phyloP scores from a whole-genome alignment of 1,139 yeast genomes.

The Geotrichum bryndzae region DNA sequence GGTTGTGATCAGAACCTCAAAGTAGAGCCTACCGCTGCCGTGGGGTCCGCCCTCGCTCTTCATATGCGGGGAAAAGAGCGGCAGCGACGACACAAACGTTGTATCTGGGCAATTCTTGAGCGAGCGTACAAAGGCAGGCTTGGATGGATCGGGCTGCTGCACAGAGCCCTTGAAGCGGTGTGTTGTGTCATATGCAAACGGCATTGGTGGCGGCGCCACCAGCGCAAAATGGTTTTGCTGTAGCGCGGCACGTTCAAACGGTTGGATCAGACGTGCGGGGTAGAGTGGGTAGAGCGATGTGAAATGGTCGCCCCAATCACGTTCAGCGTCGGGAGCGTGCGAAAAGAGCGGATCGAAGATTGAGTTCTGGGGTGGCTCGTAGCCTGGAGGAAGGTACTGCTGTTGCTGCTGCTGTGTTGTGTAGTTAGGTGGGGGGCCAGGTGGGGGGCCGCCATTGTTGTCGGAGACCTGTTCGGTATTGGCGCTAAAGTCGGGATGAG shows the following conservation, averaged over 20 bases:
- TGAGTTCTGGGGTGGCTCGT: constrained; percentile 20
- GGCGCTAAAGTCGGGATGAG: neutral
- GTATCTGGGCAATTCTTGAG: constrained; percentile 22
- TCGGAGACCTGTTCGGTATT: neutral
- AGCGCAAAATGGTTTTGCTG: constrained; percentile 14
- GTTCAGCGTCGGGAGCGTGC: constrained; percentile 24
- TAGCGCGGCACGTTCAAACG: constrained; percentile 12
- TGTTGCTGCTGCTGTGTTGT: constrained; percentile 2
- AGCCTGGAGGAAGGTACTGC: constrained; percentile 14
- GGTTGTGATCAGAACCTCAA: constrained; percentile 26
- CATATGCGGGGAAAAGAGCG: constrained; percentile 22
- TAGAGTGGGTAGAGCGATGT: constrained; percentile 19
- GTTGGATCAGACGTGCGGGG: constrained; percentile 16
- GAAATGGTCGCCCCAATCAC: constrained; percentile 24
- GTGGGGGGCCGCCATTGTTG: constrained; percentile 10
- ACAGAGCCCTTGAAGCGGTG: constrained; percentile 25
- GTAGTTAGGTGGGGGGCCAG: constrained; percentile 16
- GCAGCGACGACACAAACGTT: constrained; percentile 24
- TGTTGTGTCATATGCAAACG: constrained; percentile 16
- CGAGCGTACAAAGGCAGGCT: constrained; percentile 21
- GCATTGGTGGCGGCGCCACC: constrained; percentile 22
- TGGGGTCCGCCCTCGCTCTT: neutral
- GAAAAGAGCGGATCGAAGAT: constrained; percentile 23
- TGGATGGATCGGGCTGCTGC: constrained; percentile 19
- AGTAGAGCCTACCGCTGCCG: constrained; percentile 21